Base-by-base conservation (phyloP, 257 asterid species). In the Rehmannia glutinosa region DNA sequence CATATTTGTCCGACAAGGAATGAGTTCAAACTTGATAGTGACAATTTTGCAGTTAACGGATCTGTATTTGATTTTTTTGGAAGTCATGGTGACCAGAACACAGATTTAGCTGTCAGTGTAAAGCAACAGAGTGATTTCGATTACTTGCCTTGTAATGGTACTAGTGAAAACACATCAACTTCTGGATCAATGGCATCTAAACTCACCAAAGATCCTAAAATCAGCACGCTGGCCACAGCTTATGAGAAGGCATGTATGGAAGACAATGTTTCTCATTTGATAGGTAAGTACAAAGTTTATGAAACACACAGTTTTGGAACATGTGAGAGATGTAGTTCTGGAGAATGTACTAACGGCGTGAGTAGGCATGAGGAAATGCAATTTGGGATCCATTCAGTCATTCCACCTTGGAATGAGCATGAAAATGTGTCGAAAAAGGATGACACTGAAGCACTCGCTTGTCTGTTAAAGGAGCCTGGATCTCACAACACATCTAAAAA, bases 401-500 rank as follows among this genome's bases (percentile, higher is more conserved):
- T 52, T 64, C 73, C 75, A 17, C 53, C 77, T 67, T 68, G 66
- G 77, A 72, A 30, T 67, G 73, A 63, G 73, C 66, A 69, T 52
- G 72, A 47, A 12, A 64, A 41, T 21, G 32, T 58, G 25, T 25
- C 73, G 27, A 67, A 4, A 25, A 73, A 67, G 54, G 63, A 75
- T 57, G 75, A 73, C 57, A 23, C 56, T 13, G 46, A 53, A 73
- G 59, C 38, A 65, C 54, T 32, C 9, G 12, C 43, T n/a, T 46
- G 20, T 46, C 24, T 46, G 9, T 19, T 46, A 2, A 46, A 15
- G 24, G 24, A 46, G 53, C 21, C 23, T 46, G 53, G 53, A 8
- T 9, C 7, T 1, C 47, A 41, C 24, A 46, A 19, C 23, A 46
- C 21, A 1, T 46, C 53, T 46, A 19, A 15, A 16, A 46, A 24